Evolutionary conservation across 164 flowering plant species (phyloP), one percentile per base, ranked within the genome.

Genomic region (Saururus chinensis): DNA sequence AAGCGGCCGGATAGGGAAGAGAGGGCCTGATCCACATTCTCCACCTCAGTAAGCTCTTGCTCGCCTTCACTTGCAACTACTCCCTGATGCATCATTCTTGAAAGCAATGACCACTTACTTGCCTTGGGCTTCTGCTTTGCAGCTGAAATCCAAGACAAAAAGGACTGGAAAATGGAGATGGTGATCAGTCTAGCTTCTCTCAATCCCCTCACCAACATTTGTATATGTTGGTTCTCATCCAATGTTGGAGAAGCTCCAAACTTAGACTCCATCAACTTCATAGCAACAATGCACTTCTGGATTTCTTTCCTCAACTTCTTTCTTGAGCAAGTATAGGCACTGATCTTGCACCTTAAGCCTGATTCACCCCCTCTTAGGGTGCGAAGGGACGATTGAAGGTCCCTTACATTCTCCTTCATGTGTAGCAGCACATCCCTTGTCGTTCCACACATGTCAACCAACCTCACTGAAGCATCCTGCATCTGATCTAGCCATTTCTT

Each of bases 271-370:
- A 61, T 63, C 55, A 49, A 35, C 65, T 70, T 80, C 60, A 82
- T 9, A 10, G 61, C 64, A 53, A 35, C 53, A 9, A 79, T 26
- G 61, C 71, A 60, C 65, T 70, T 76, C 21, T 40, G 57, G 20
- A 75, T 67, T n/a, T 73, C 63, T 61, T 72, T 74, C 62, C 66
- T 80, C 60, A 71, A 55, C 57, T 60, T 71, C 68, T 77, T 80
- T 64, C 73, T 70, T 7, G 57, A 67, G 21, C 69, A 53, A 22
- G 76, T n/a, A 59, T 73, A 77, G 24, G 68, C 55, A 19, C 11
- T 41, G 52, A 74, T 42, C 22, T 66, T 70, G 45, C 42, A 59
- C 40, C 51, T 55, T 9, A 62, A 17, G 17, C 48, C 56, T 21
- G 55, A 37, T 7, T 72, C 76, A 16, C 61, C 70, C 0, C 49